Evolutionary conservation across 73 alveolate species (phyloP), one percentile per base, ranked within the genome.

Genomic region (Diophrys sp.): DNA sequence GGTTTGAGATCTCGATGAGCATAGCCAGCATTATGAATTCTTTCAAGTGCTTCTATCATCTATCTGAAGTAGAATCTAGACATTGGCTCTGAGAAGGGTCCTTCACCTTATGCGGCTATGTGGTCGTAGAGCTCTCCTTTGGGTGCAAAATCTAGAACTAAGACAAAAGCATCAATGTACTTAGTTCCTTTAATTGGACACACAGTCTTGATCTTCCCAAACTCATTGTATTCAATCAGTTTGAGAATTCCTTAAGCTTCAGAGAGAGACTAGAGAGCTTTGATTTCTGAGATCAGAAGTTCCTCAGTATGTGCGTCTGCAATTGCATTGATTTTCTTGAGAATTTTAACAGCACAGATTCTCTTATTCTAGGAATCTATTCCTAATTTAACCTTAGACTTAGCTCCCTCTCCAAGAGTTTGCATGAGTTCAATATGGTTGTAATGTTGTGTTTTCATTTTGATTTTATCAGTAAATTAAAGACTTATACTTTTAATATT

Each of bases 1-100:
- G 96, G 97, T 56, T 94, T 94, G 26, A 94, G 78, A 79, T 94
- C 98, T 74, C 98, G 81, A 80, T 95, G 99, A 62, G 90, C 90
- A 23, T 91, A 83, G 29, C 95, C 94, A 53, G 85, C 54, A 54
- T 89, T 87, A 67, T 95, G 98, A 32, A 95, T 80, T 73, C 86
- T 90, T 79, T 89, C 94, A 28, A 95, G 74, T 14, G 97, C 99
- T 23, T 87, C 88, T 33, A 93, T 83, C 56, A 95, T 67, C 82
- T 95, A 94, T 29, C 85, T 83, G 76, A 93, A 89, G 75, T 57
- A 93, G 54, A 23, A 2, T 33, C 80, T 28, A n/a, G 54, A 54
- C 69, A 62, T 62, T n/a, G 73, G 69, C 73, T 79, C 88, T 77
- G 33, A n/a, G 57, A 67, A 62, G 1, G 25, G n/a, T 25, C 81